Evolutionary conservation across 2,329 filamentous ascomycete genomes (phyloP).

Genomic region (Colletotrichum echinochloae): DNA sequence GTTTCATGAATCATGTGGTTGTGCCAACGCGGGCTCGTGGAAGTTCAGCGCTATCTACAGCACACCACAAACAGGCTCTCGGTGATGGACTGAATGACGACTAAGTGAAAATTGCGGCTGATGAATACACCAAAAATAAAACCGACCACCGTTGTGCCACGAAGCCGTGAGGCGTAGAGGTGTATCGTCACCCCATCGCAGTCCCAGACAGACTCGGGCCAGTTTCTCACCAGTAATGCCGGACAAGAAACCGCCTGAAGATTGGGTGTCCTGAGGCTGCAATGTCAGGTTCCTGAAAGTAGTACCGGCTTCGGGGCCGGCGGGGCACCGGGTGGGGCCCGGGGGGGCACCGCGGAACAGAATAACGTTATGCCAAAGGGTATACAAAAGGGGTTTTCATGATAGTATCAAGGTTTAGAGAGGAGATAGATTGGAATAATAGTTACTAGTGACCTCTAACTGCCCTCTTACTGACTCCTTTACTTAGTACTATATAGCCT

Average conservation of each 20-base stretch:
- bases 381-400: no score
- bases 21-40: not conserved
- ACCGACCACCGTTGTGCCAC: not conserved
- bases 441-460: no score
- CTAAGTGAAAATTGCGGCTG: not conserved
- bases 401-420: no score
- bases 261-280: slow-evolving; percentile 24
- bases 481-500: no score
- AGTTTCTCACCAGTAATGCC: slow-evolving; percentile 9
- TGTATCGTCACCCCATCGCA: slow-evolving; percentile 22
- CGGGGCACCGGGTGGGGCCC: no score
- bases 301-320: no score
- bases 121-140: not conserved
- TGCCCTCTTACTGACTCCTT: no score
- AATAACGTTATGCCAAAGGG: no score
- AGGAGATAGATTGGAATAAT: no score
- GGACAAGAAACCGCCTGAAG: not conserved
- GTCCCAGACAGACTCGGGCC: slow-evolving; percentile 3
- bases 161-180: not conserved
- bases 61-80: not conserved
- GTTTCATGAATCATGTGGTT: not conserved
- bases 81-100: not conserved
- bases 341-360: no score
- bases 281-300: no score
- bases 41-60: not conserved